These are phyloP conservation scores for Aureobasidium subglaciale DNA, from an alignment of 2,329 filamentous ascomycete species.

Conservation along the genomic window DNA sequence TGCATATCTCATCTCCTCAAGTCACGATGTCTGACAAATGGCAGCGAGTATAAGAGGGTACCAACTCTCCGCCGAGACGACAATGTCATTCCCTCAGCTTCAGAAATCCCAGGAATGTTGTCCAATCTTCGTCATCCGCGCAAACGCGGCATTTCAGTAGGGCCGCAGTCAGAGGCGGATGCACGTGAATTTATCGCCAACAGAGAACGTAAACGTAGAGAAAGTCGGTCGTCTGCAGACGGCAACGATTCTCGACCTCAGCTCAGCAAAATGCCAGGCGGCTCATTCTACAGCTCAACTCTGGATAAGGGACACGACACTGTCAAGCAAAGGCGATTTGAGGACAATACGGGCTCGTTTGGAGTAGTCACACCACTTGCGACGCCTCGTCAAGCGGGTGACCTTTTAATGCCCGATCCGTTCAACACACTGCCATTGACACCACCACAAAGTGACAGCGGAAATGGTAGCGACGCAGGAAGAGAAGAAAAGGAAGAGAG, in stretches of 20 bases:
- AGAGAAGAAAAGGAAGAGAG: constrained; percentile 24
- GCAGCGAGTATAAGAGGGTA: constrained; percentile 72
- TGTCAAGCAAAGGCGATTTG: not conserved
- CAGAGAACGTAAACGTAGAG: constrained; percentile 61
- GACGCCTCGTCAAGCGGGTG: not conserved
- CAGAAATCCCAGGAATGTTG: constrained; percentile 75
- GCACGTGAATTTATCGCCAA: constrained; percentile 94
- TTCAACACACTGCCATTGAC: constrained; percentile 21
- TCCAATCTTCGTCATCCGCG: constrained; percentile 75
- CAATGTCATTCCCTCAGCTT: constrained; percentile 84
- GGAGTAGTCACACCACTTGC: not conserved
- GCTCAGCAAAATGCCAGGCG: not conserved
- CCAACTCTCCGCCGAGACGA: constrained; percentile 67
- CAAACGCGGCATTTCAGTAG: constrained; percentile 77
- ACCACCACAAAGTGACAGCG: constrained; percentile 26
- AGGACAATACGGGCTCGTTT: not conserved
- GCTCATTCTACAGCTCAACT: not conserved
- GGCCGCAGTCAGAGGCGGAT: constrained; percentile 91
- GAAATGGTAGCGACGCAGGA: constrained; percentile 15
- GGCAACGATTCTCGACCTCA: constrained; percentile 16
- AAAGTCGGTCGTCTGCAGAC: constrained; percentile 43
- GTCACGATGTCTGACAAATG: not conserved
- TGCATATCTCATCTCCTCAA: constrained; percentile 19
- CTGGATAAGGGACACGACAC: not conserved
- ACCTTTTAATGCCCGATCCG: not conserved